Evolutionary conservation across 441 rosid species (phyloP).

Genomic region (Gossypium schwendimanii): DNA sequence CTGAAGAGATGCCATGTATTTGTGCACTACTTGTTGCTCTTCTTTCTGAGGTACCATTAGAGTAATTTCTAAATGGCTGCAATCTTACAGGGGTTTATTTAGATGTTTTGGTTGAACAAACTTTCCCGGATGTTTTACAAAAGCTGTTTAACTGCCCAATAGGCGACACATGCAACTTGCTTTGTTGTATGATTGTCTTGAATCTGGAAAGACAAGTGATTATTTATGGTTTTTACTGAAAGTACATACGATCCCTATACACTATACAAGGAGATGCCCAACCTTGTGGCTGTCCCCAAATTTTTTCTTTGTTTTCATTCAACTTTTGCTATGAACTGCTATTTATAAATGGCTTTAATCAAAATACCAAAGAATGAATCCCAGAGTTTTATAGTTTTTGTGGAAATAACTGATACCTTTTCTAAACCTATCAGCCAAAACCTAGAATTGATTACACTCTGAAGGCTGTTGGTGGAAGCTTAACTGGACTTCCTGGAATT

Average conservation of each 20-base stretch:
- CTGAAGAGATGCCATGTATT: constrained; percentile 94
- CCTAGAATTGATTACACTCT: constrained; percentile 85
- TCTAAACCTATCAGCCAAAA: constrained; percentile 62
- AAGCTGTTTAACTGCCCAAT: neutral
- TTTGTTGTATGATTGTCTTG: neutral
- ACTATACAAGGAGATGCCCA: neutral
- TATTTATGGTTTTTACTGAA: constrained; percentile 2
- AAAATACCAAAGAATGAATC: neutral
- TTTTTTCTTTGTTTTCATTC: neutral
- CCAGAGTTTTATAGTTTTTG: neutral
- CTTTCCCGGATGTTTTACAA: neutral
- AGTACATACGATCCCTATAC: neutral
- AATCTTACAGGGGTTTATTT: neutral
- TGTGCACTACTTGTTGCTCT: constrained; percentile 91
- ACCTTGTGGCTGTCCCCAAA: neutral
- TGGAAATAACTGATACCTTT: constrained; percentile 19
- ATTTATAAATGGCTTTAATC: neutral
- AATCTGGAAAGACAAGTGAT: neutral
- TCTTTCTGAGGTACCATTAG: constrained; percentile 66
- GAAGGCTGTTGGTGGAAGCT: constrained; percentile 97
- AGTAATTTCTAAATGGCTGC: neutral
- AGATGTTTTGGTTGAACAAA: neutral
- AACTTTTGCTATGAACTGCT: neutral
- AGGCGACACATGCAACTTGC: neutral
- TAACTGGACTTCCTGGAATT: constrained; percentile 86